These are phyloP conservation scores for Cystobasidium onofrii DNA, from an alignment of 768 basidiomycete genomes.

Conservation along the genomic window DNA sequence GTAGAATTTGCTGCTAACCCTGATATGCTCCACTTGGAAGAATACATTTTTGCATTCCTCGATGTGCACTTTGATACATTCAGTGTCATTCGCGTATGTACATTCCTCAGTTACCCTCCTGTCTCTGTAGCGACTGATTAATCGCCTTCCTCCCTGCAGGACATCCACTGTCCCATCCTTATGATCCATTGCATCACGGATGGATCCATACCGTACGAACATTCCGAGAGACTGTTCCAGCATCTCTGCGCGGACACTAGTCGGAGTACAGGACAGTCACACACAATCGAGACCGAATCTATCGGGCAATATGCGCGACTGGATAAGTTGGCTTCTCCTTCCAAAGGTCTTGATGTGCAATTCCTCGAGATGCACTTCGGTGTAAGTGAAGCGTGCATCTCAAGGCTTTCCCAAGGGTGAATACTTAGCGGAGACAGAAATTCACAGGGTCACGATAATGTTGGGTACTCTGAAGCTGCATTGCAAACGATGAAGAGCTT, in stretches of 20 bases:
- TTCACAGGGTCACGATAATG: neutral
- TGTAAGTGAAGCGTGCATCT: neutral
- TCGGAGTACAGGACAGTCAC: neutral
- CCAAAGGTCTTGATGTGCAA: neutral
- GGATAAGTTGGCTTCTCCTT: neutral
- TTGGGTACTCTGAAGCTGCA: conserved; percentile 5
- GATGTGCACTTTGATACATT: conserved; percentile 17
- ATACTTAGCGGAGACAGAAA: neutral
- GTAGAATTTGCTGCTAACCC: neutral
- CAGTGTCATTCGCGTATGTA: neutral
- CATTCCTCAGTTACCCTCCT: neutral
- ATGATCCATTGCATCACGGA: conserved; percentile 20
- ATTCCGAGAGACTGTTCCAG: conserved; percentile 14
- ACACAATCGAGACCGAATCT: neutral
- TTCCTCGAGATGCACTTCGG: conserved; percentile 26
- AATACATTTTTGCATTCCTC: conserved; percentile 16
- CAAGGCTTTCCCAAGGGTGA: too few relatives aligned
- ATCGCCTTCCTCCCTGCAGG: neutral
- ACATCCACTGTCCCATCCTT: conserved; percentile 28
- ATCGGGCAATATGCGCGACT: neutral
- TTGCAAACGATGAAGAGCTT: conserved; percentile 5
- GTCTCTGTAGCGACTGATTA: neutral
- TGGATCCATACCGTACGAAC: neutral
- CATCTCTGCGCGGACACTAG: neutral
- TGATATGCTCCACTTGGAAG: neutral